Percentiles rank a stretch among this genome's conserved stretches.
phyloP scores from a whole-genome alignment of 352 stramenopile genomes.

The Globisporangium emineosum region DNA sequence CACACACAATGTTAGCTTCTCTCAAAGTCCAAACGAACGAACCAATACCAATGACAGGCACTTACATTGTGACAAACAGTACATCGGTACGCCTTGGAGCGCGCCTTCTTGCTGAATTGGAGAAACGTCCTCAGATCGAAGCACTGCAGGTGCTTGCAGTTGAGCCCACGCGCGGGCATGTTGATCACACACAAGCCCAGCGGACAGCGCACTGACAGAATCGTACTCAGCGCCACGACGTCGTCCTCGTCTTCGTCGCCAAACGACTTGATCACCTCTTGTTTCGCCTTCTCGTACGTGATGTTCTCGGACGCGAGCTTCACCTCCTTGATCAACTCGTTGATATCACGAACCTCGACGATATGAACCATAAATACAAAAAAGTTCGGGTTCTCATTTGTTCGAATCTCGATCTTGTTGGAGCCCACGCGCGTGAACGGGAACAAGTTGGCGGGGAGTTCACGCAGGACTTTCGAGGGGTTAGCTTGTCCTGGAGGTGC shows the following conservation, averaged over 20 bases:
- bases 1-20: slow-evolving; percentile 3
- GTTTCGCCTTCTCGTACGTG: slow-evolving; percentile 69
- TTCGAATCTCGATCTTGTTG: slow-evolving; percentile 75
- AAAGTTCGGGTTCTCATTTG: slow-evolving; percentile 50
- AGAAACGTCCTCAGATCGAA: slow-evolving; percentile 95
- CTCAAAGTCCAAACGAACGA: background rate
- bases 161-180: slow-evolving; percentile 81
- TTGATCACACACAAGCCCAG: slow-evolving; percentile 86
- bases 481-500: slow-evolving; percentile 73
- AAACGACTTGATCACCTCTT: slow-evolving; percentile 80
- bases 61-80: slow-evolving; percentile 87
- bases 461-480: slow-evolving; percentile 76
- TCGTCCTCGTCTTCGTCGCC: slow-evolving; percentile 78
- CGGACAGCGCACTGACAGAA: slow-evolving; percentile 88
- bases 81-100: slow-evolving; percentile 89
- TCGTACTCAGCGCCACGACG: slow-evolving; percentile 80
- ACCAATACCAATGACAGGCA: background rate
- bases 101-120: slow-evolving; percentile 85
- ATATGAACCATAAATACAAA: slow-evolving; percentile 78
- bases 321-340: slow-evolving; percentile 61
- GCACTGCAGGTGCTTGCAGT: slow-evolving; percentile 95
- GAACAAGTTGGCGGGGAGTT: slow-evolving; percentile 75
- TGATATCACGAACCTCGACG: slow-evolving; percentile 61
- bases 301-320: slow-evolving; percentile 54
- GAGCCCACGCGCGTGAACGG: slow-evolving; percentile 59